A percentile compares a stretch with the other conserved stretches of the same genome.
Conservation (phyloP, 163 green algal species). For the Chloroidium sp. region DNA sequence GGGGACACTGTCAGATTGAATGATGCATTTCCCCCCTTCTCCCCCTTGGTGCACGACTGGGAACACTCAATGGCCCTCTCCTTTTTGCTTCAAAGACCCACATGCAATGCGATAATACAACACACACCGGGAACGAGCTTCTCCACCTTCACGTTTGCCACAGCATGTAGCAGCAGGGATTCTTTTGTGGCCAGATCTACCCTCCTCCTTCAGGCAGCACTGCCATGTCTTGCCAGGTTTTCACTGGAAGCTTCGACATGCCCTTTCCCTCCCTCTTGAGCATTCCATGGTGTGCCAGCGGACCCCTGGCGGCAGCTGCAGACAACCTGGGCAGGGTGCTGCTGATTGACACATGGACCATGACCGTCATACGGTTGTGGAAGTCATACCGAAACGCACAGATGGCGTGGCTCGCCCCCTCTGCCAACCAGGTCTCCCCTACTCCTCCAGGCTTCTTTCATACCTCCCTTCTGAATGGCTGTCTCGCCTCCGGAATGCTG, state of each 20-base stretch:
- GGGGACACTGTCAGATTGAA: too few relatives aligned
- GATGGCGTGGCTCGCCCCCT: slow-evolving; percentile 12
- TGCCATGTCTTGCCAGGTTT: not conserved
- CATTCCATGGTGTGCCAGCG: slow-evolving; percentile 16
- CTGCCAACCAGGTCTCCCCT: too few relatives aligned
- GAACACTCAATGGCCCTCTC: not conserved
- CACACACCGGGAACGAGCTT: too few relatives aligned
- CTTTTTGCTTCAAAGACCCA: not conserved
- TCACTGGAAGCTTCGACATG: not conserved
- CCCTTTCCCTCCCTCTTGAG: not conserved
- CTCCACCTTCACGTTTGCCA: too few relatives aligned
- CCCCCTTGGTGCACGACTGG: not conserved
- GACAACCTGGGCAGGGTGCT: slow-evolving; percentile 58
- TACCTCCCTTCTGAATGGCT: too few relatives aligned
- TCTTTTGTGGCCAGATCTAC: too few relatives aligned
- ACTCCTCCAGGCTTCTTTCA: too few relatives aligned
- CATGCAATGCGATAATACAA: too few relatives aligned
- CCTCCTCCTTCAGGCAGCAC: not conserved
- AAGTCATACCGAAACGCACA: slow-evolving; percentile 50
- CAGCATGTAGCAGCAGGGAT: too few relatives aligned
- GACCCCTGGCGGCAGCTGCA: slow-evolving; percentile 38
- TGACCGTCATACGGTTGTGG: slow-evolving; percentile 45
- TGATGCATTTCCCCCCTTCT: not conserved
- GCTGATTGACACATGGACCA: slow-evolving; percentile 40
- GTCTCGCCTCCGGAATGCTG: too few relatives aligned